Base-by-base conservation (phyloP, 306 rosid species). In the Prinsepia uniflora region DNA sequence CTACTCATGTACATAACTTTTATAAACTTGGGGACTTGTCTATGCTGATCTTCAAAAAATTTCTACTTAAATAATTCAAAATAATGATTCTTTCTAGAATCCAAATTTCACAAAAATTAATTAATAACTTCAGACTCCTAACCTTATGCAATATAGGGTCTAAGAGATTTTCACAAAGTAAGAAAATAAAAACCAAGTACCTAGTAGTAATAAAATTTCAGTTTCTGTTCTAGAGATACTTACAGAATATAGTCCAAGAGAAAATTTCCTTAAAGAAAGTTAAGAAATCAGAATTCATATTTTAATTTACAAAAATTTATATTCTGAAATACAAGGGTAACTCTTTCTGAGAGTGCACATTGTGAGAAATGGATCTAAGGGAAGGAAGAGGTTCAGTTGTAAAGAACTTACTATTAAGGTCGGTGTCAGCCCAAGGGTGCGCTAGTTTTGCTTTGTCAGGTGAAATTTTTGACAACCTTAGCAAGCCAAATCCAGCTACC, bases 401-500 rank as follows among this genome's bases (percentile, higher is more conserved):
- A 55, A 40, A 63, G 59, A 81, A 77, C 96, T 85, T 86, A 95
- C 99, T 95, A 65, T 89, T 78, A 81, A 20, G 85, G 67, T 86
- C 93, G 8, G 66, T 19, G 72, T 83, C 77, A 65, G 71, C 68
- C 74, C 75, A 86, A 59, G 88, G 88, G 45, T 82, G 91, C 8
- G 65, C 88, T 49, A 95, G 81, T 80, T 72, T 84, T 73, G 90
- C 95, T 80, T 78, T 80, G 77, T 85, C 92, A 69, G 89, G 81
- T 71, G 99, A 82, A 54, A 89, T 74, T 56, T 78, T 83, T 4
- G 90, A 89, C 78, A 91, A 75, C 57, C 85, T 81, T 71, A 83
- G 79, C 79, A 81, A 78, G 65, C 99, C 99, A 73, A 95, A 95
- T 77, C 99, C 99, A 72, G 96, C 85, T 64, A 95, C 81, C 85